Percentiles rank a stretch among this genome's conserved stretches.
Conservation (phyloP, 78 protist species). For the Polysphondylium violaceum region DNA sequence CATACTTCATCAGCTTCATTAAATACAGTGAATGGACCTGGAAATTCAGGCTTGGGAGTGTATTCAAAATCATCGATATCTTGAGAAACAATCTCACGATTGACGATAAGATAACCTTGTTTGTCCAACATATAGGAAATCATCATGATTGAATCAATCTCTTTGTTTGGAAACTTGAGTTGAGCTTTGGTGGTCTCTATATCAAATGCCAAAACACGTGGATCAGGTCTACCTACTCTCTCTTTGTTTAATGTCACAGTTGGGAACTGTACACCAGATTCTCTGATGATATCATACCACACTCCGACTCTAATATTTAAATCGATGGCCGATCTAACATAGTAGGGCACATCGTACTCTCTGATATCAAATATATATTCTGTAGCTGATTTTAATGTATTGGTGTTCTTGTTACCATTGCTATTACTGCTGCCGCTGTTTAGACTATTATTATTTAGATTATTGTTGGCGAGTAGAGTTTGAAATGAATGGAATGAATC, state of each 20-base stretch:
- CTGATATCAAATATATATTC: slow-evolving; percentile 87
- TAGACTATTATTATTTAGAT: not conserved
- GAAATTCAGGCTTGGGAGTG: slow-evolving; percentile 96
- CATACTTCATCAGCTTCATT: slow-evolving; percentile 89
- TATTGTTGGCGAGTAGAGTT: not conserved
- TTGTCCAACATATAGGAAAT: slow-evolving; percentile 99
- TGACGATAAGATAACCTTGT: slow-evolving; percentile 96
- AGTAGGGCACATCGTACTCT: slow-evolving; percentile 99
- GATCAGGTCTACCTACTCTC: slow-evolving; percentile 90
- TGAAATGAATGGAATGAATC: slow-evolving; percentile 21
- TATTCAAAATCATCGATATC: slow-evolving; percentile 98
- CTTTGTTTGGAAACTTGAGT: slow-evolving; percentile 97
- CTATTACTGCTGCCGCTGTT: not conserved
- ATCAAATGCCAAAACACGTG: slow-evolving; percentile 97
- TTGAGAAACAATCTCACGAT: slow-evolving; percentile 95
- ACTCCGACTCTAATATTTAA: slow-evolving; percentile 70
- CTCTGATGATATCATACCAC: slow-evolving; percentile 84
- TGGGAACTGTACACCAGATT: not conserved
- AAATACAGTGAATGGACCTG: slow-evolving; percentile 93
- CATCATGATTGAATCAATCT: slow-evolving; percentile 96
- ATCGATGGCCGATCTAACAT: slow-evolving; percentile 96
- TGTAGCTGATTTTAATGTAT: not conserved
- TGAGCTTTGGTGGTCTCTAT: slow-evolving; percentile 98
- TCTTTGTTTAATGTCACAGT: not conserved
- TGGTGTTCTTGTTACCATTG: not conserved